A percentile compares a stretch with the other conserved stretches of the same genome.
Evolutionary conservation across 805 yeast genomes (phyloP).

Genomic region (Wickerhamia fluorescens): DNA sequence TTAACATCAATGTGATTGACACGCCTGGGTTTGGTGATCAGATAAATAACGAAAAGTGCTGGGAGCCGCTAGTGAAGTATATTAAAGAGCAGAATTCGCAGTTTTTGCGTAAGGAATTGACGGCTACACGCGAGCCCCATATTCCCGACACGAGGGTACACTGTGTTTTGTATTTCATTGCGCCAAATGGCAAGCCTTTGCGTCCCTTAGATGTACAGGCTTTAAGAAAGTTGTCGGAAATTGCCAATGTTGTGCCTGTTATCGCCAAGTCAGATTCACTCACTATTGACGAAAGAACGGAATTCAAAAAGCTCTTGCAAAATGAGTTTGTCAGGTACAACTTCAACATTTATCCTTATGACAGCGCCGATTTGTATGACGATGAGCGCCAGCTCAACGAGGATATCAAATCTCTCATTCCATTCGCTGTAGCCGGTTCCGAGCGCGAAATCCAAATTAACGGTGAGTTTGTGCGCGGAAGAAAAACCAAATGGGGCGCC

Average conservation of each 20-base stretch:
- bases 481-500: slow-evolving; percentile 91
- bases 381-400: slow-evolving; percentile 70
- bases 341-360: slow-evolving; percentile 80
- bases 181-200: slow-evolving; percentile 84
- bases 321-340: slow-evolving; percentile 66
- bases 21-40: slow-evolving; percentile 99
- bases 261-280: slow-evolving; percentile 91
- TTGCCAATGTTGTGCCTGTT: slow-evolving; percentile 89
- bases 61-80: slow-evolving; percentile 94
- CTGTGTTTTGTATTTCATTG: slow-evolving; percentile 83
- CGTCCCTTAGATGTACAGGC: slow-evolving; percentile 77
- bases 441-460: slow-evolving; percentile 67
- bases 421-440: slow-evolving; percentile 93
- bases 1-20: slow-evolving; percentile 83
- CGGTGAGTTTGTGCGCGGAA: slow-evolving; percentile 80
- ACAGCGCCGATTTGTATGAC: slow-evolving; percentile 57
- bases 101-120: slow-evolving; percentile 86
- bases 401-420: slow-evolving; percentile 68
- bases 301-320: slow-evolving; percentile 71
- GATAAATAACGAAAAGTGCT: slow-evolving; percentile 87
- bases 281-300: slow-evolving; percentile 76
- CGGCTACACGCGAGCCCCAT: slow-evolving; percentile 82
- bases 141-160: slow-evolving; percentile 89
- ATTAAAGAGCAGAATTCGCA: slow-evolving; percentile 92
- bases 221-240: slow-evolving; percentile 76